Evolutionary conservation across 2,329 filamentous ascomycete species (phyloP).

Genomic region (Paradendryphiella salina): DNA sequence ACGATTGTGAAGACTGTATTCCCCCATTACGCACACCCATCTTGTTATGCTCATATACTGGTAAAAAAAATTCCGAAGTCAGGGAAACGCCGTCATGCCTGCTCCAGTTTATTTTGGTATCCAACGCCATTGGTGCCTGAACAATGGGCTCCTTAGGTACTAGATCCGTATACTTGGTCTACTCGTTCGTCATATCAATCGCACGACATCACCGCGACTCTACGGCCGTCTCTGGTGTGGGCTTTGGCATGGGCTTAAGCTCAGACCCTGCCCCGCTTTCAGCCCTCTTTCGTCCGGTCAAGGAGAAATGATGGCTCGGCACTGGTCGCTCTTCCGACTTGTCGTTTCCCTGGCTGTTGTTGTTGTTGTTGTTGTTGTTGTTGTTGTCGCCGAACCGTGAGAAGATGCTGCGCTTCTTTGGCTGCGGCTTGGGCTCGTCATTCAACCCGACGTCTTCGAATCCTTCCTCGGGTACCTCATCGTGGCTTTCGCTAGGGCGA

Average conservation of each 20-base stretch:
- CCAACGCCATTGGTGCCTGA: background rate
- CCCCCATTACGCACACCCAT: background rate
- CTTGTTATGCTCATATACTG: too few species aligned
- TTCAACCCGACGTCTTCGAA: conserved; percentile 91
- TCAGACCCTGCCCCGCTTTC: conserved; percentile 71
- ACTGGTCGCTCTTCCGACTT: conserved; percentile 48
- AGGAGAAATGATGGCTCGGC: conserved; percentile 62
- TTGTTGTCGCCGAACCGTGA: conserved; percentile 71
- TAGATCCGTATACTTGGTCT: conserved; percentile 2
- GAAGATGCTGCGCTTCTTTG: conserved; percentile 78
- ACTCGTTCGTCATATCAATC: conserved; percentile 4
- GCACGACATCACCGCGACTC: conserved; percentile 28
- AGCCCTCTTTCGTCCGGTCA: conserved; percentile 72
- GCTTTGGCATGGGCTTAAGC: conserved; percentile 64
- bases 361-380: conserved; percentile 53
- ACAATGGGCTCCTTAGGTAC: background rate
- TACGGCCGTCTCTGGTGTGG: conserved; percentile 28
- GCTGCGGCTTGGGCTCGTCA: conserved; percentile 68
- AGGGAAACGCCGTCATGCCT: background rate
- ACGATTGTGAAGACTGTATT: too few species aligned
- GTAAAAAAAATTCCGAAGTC: too few species aligned
- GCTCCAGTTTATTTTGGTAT: background rate
- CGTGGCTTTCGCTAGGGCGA: conserved; percentile 61
- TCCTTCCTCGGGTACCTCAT: conserved; percentile 69
- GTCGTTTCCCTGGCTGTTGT: conserved; percentile 24